phyloP scores from a whole-genome alignment of 73 alveolate genomes.

The Paramecium primaurelia region DNA sequence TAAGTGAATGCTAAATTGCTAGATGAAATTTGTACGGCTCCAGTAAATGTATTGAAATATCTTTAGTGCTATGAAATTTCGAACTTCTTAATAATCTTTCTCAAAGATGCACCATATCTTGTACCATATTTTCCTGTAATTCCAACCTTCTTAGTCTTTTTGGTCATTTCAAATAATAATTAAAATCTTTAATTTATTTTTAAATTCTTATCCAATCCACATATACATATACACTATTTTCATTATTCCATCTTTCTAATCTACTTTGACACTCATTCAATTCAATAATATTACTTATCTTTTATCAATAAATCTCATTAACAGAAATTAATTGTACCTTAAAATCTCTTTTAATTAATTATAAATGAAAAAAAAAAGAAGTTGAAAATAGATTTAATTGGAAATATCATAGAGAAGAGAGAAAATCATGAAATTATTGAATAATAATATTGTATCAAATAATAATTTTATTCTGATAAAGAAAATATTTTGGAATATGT shows the following conservation, averaged over 20 bases:
- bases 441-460: not conserved
- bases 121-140: conserved; percentile 96
- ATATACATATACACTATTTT: not conserved
- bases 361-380: not conserved
- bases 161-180: conserved; percentile 59
- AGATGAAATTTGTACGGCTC: conserved; percentile 66
- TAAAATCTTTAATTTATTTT: conserved; percentile 41
- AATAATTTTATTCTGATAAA: not conserved
- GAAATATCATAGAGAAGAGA: not conserved
- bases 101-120: conserved; percentile 90
- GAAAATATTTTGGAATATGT: conserved; percentile 9
- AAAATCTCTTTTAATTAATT: not conserved
- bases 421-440: not conserved
- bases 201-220: not conserved
- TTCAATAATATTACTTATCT: not conserved
- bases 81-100: conserved; percentile 94
- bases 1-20: conserved; percentile 68
- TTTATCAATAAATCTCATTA: too few relatives aligned
- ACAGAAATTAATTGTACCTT: too few relatives aligned
- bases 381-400: not conserved
- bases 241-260: not conserved
- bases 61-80: conserved; percentile 89
- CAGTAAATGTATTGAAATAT: conserved; percentile 91
- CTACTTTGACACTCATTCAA: not conserved
- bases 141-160: conserved; percentile 97